Conservation (phyloP, 768 basidiomycete genomes). For the Lactarius quietus region DNA sequence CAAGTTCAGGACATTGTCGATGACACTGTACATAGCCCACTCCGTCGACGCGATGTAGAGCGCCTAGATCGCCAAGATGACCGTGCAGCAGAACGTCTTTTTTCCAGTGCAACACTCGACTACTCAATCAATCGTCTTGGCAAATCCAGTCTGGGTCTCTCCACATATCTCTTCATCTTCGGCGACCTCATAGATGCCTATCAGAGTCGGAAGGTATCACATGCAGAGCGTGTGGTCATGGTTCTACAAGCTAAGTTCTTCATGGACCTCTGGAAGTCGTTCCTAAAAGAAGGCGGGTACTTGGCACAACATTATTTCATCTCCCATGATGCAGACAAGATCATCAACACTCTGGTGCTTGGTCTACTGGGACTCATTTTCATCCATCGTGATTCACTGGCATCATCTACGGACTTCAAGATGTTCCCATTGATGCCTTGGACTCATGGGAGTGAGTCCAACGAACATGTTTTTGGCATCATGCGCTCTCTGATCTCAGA, state of each 20-base stretch:
- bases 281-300: not conserved
- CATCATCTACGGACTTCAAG: too few relatives aligned
- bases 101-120: not conserved
- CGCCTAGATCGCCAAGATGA: not conserved
- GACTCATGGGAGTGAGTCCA: not conserved
- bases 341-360: not conserved
- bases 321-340: not conserved
- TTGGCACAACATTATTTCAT: not conserved
- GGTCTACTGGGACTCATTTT: not conserved
- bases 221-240: not conserved
- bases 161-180: not conserved
- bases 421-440: not conserved
- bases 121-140: not conserved
- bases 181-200: not conserved
- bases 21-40: not conserved
- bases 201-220: not conserved
- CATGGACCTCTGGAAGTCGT: not conserved
- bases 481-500: not conserved
- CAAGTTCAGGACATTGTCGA: not conserved
- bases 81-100: not conserved
- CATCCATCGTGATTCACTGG: not conserved
- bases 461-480: not conserved
- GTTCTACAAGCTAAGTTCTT: not conserved
- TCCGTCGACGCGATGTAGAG: not conserved
- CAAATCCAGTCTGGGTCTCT: not conserved